These are phyloP conservation scores for Diplodia intermedia DNA, from an alignment of 2,329 filamentous ascomycete genomes.

Conservation along the genomic window DNA sequence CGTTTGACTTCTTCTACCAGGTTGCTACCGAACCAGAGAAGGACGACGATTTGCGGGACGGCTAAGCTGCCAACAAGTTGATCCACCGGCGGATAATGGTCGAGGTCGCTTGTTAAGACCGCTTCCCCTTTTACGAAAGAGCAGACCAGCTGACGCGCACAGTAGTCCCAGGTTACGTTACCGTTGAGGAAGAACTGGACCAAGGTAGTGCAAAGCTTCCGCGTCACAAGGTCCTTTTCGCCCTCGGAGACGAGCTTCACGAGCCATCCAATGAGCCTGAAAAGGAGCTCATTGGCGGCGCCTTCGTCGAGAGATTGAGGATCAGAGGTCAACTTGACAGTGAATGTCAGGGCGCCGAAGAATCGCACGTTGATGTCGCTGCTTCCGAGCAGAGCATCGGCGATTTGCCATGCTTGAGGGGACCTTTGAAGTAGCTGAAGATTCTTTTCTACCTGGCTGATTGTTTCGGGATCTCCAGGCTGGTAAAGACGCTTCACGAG, in stretches of 20 bases:
- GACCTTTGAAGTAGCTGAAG: conserved; percentile 82
- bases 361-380: conserved; percentile 81
- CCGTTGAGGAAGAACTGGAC: conserved; percentile 78
- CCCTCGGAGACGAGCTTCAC: conserved; percentile 42
- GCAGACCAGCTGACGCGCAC: conserved; percentile 67
- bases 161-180: conserved; percentile 69
- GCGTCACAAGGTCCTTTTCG: conserved; percentile 61
- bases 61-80: conserved; percentile 57
- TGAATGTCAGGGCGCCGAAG: conserved; percentile 90
- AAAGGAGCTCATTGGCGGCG: conserved; percentile 46
- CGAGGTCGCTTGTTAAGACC: conserved; percentile 58
- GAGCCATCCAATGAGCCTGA: conserved; percentile 67
- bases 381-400: conserved; percentile 74
- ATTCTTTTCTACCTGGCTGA: conserved; percentile 69
- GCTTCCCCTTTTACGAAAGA: conserved; percentile 61
- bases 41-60: conserved; percentile 60
- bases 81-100: conserved; percentile 53
- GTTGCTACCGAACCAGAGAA: conserved; percentile 69
- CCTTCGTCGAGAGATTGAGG: conserved; percentile 40
- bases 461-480: conserved; percentile 54
- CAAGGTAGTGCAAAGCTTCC: conserved; percentile 79
- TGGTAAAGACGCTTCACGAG: conserved; percentile 61
- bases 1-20: conserved; percentile 67
- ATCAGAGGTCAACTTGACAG: conserved; percentile 79
- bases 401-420: conserved; percentile 83